Conservation (phyloP, 2,329 filamentous ascomycete species). For the Aspergillus transmontanensis region DNA sequence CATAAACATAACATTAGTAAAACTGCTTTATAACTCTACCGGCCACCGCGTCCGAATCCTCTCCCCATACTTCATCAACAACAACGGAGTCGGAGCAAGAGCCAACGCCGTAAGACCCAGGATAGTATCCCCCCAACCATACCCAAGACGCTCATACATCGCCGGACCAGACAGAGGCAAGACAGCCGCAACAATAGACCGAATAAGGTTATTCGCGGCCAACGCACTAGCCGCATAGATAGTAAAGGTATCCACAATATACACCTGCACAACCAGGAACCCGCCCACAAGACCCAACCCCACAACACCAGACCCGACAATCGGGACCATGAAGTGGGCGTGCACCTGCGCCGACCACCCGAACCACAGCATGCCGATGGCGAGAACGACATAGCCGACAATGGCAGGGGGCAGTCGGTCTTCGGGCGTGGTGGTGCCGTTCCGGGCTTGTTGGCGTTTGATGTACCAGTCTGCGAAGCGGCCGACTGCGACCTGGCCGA, state of each 20-base stretch:
- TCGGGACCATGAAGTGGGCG: constrained; percentile 26
- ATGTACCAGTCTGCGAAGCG: constrained; percentile 12
- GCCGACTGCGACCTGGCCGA: constrained; percentile 5
- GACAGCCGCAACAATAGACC: constrained; percentile 42
- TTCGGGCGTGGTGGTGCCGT: constrained; percentile 8
- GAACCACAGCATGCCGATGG: constrained; percentile 12
- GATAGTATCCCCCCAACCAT: constrained; percentile 45
- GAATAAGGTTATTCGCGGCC: constrained; percentile 19
- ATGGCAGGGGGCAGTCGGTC: constrained; percentile 7
- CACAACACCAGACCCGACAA: constrained; percentile 26
- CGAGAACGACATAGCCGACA: constrained; percentile 1
- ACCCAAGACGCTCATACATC: constrained; percentile 41
- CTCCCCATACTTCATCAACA: constrained; percentile 17
- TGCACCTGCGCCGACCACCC: constrained; percentile 27
- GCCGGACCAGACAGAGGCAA: constrained; percentile 44
- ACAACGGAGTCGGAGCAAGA: constrained; percentile 35
- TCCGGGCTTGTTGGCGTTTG: background rate
- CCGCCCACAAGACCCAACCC: constrained; percentile 22
- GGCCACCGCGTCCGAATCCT: background rate
- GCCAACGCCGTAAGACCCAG: constrained; percentile 23
- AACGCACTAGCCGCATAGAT: constrained; percentile 18
- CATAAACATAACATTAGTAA: background rate
- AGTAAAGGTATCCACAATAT: constrained; percentile 20
- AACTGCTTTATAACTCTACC: background rate
- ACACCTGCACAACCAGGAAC: constrained; percentile 14